A percentile compares a stretch with the other conserved stretches of the same genome.
phyloP scores from a whole-genome alignment of 208 protist species.

The Acanthamoeba lenticulata region DNA sequence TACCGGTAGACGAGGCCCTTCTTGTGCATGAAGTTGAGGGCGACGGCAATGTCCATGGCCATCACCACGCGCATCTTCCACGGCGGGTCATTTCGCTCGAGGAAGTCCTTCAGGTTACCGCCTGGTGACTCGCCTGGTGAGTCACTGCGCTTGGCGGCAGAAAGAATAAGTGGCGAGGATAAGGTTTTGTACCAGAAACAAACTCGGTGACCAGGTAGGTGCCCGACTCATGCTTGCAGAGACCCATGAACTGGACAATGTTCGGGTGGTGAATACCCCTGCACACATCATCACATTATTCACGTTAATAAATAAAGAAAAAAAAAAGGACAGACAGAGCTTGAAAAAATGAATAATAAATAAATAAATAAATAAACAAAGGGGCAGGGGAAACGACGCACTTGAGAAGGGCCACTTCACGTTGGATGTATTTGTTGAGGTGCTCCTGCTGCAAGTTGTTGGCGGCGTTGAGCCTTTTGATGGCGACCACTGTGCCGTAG shows the following conservation, averaged over 20 bases:
- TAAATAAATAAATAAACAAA: neutral
- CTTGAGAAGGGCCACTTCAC: conserved; percentile 45
- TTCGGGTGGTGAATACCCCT: conserved; percentile 75
- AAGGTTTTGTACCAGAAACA: neutral
- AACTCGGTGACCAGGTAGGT: conserved; percentile 78
- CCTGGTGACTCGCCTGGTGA: neutral
- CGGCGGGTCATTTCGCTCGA: conserved; percentile 5
- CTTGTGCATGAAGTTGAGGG: conserved; percentile 21
- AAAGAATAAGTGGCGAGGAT: neutral
- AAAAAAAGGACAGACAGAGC: neutral
- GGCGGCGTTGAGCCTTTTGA: conserved; percentile 43
- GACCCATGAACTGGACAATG: conserved; percentile 79
- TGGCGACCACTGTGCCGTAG: conserved; percentile 45
- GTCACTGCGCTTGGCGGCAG: too few relatives aligned
- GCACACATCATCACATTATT: neutral
- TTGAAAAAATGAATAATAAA: too few relatives aligned
- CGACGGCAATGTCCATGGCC: conserved; percentile 47
- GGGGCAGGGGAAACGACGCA: neutral
- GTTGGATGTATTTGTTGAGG: conserved; percentile 49
- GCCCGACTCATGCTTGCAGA: conserved; percentile 62
- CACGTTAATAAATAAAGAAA: neutral
- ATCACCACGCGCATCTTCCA: neutral
- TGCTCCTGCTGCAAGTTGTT: conserved; percentile 32
- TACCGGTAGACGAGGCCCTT: conserved; percentile 38
- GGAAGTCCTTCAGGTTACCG: conserved; percentile 24